Evolutionary conservation across 106 monocot species (phyloP).

Genomic region (Dioscorea zingiberensis): DNA sequence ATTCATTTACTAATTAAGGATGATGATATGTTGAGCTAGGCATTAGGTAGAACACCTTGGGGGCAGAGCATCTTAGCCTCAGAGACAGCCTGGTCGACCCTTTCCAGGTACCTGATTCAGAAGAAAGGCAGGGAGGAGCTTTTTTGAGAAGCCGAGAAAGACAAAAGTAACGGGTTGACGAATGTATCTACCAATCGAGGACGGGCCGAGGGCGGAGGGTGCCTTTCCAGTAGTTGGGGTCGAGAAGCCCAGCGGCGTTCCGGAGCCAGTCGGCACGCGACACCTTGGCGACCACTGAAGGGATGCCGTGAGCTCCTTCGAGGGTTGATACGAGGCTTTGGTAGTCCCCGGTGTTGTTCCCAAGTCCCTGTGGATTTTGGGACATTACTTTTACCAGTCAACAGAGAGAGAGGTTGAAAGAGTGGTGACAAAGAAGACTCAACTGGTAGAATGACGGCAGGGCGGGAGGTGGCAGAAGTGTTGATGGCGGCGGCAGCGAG

Average conservation of each 20-base stretch:
- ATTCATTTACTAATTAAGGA: too few species aligned
- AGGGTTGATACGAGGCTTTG: conserved; percentile 31
- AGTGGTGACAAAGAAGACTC: neutral
- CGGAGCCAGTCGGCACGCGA: conserved; percentile 85
- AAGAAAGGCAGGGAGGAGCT: too few species aligned
- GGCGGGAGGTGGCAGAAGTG: conserved; percentile 20
- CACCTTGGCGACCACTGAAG: conserved; percentile 56
- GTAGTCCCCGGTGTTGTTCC: conserved; percentile 84
- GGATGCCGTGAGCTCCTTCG: conserved; percentile 31
- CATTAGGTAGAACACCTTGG: too few species aligned
- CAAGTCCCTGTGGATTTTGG: conserved; percentile 55
- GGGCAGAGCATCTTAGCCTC: conserved; percentile 39
- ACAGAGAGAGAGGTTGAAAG: conserved; percentile 1
- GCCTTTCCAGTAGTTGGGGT: conserved; percentile 72
- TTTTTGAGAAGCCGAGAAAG: neutral
- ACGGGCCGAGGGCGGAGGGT: conserved; percentile 74
- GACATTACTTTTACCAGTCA: neutral
- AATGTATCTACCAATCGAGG: conserved; percentile 84
- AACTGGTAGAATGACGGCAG: conserved; percentile 80
- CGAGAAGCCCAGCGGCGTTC: conserved; percentile 78
- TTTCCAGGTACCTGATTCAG: conserved; percentile 59
- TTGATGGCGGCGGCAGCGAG: conserved; percentile 3
- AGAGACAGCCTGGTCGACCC: conserved; percentile 47
- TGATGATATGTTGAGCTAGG: too few species aligned
- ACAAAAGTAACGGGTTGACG: too few species aligned